Conservation (phyloP, 257 asterid species). For the Plantago ovata region DNA sequence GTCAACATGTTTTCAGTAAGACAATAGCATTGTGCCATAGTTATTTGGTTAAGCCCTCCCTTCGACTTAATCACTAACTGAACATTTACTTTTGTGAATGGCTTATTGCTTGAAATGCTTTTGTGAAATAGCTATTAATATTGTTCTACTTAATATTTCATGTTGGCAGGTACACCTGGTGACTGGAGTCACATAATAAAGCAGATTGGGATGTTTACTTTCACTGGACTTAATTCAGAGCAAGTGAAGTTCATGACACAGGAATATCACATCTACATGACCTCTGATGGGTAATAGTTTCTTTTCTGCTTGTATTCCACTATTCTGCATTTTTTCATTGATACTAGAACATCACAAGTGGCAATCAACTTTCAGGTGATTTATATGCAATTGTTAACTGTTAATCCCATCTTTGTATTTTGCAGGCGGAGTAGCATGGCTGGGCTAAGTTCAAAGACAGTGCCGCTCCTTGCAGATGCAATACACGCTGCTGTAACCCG, state of each 20-base stretch:
- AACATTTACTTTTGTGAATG: not conserved
- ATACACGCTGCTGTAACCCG: slow-evolving; percentile 70
- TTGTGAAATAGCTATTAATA: not conserved
- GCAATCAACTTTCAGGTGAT: not conserved
- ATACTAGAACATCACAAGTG: not conserved
- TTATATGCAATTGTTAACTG: not conserved
- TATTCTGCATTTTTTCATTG: not conserved
- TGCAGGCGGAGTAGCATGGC: slow-evolving; percentile 94
- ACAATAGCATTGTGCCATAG: too few species aligned
- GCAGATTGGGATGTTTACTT: slow-evolving; percentile 90
- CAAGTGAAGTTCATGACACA: slow-evolving; percentile 78
- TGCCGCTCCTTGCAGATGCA: slow-evolving; percentile 79
- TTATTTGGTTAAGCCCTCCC: not conserved
- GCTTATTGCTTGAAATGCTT: not conserved
- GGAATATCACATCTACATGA: slow-evolving; percentile 84
- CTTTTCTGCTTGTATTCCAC: not conserved
- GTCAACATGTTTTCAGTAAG: not conserved
- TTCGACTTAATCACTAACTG: not conserved
- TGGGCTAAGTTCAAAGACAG: slow-evolving; percentile 66
- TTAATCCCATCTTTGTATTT: slow-evolving; percentile 1
- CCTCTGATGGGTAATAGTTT: slow-evolving; percentile 69
- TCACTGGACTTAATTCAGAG: slow-evolving; percentile 59
- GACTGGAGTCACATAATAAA: slow-evolving; percentile 86
- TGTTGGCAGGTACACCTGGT: slow-evolving; percentile 70
- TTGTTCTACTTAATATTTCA: not conserved